Base-by-base conservation (phyloP, 2,329 filamentous ascomycete species). In the Cladosporium oxysporum region DNA sequence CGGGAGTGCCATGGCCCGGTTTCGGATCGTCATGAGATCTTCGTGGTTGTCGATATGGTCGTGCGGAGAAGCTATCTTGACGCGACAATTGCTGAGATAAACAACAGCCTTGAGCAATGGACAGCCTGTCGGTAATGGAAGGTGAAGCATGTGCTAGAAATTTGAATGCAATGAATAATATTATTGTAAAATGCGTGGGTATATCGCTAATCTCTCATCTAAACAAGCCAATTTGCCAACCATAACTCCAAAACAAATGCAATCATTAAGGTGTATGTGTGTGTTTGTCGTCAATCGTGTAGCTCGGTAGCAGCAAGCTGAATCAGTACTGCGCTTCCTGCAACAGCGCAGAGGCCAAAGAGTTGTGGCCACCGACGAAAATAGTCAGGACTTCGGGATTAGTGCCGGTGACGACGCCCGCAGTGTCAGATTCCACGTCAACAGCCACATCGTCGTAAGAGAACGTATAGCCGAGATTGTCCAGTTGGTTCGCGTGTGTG, bases 371-470 rank as follows among this genome's bases (percentile, higher is more conserved):
- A 21, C 83, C 83, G 65, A 83, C 78, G 66, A 78, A 76, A 64
- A 84, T 73, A 10, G 77, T 78, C 49, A 83, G 78, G 8, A 80
- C 29, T 37, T 70, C 65, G 0, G 83, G 82, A 58, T 75, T 76
- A 2, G 74, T 67, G 44, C 79, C 80, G 26, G 79, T 74, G 33
- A 84, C 73, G 12, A 79, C 79, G 8, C 83, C 83, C 5, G 80
- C 79, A 50, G 82, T 81, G 72, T 88, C 83, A 12, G 80, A 78
- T 5, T 80, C 84, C 7, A 80, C 83, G 65, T 80, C 78, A 0
- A 86, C 82, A 63, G 85, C 84, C n/a, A 90, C 87, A 71, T 90
- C 88, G 71, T 90, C 88, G 69, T 89, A 90, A 0, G 88, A 80
- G 71, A 90, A 90, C 0, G 86, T 84, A 72, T 90, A 90, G 0